Evolutionary conservation across 2,329 filamentous ascomycete species (phyloP).

Genomic region (Mollisiaceae sp.): DNA sequence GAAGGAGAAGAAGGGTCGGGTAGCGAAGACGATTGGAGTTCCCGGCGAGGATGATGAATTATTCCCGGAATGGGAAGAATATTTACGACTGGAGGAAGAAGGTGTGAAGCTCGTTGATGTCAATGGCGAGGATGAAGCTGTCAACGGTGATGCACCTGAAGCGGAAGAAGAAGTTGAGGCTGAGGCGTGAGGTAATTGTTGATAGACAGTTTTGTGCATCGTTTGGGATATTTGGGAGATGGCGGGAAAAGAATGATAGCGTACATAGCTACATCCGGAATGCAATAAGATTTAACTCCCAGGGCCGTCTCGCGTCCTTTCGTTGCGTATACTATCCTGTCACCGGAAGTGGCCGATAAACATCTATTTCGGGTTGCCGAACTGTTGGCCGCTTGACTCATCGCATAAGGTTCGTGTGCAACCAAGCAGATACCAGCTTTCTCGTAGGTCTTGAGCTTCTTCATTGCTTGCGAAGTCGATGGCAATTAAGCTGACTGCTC

Average conservation of each 20-base stretch:
- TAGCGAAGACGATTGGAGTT: slow-evolving; percentile 81
- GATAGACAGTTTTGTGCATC: slow-evolving; percentile 2
- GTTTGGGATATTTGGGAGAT: not conserved
- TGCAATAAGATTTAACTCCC: not conserved
- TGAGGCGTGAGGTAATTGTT: slow-evolving; percentile 9
- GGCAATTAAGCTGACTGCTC: not conserved
- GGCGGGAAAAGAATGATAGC: slow-evolving; percentile 4
- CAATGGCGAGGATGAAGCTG: slow-evolving; percentile 27
- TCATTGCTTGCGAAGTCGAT: not conserved
- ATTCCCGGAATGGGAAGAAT: slow-evolving; percentile 97
- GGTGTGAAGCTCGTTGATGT: slow-evolving; percentile 45
- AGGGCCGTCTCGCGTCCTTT: not conserved
- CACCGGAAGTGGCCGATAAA: not conserved
- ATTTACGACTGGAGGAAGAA: slow-evolving; percentile 78
- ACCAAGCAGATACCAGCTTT: too few species aligned
- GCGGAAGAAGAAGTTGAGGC: slow-evolving; percentile 41
- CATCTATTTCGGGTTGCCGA: not conserved
- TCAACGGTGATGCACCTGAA: slow-evolving; percentile 19
- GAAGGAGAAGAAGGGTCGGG: slow-evolving; percentile 82
- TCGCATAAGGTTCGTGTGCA: not conserved
- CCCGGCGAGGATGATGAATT: slow-evolving; percentile 85
- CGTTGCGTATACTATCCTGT: not conserved
- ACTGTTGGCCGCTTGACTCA: not conserved
- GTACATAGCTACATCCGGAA: not conserved
- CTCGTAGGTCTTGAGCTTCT: not conserved